Conservation (phyloP, 1,284 basidiomycete species). For the Austroboletus novae-zelandiae region DNA sequence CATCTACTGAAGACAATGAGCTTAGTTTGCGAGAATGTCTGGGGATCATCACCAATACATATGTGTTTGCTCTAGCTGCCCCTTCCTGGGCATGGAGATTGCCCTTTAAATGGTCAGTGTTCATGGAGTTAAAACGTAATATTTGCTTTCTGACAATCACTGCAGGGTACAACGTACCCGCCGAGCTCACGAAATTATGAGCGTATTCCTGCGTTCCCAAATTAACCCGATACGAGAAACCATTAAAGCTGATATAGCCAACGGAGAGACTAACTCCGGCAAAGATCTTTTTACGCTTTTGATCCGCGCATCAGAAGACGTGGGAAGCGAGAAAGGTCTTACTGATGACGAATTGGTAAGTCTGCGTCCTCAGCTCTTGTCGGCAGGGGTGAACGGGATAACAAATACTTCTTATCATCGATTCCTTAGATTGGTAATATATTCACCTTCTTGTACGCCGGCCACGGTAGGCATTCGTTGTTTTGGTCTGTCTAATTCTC, state of each 20-base stretch:
- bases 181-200: constrained; percentile 26
- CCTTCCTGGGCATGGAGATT: constrained; percentile 36
- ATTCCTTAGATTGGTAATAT: constrained; percentile 47
- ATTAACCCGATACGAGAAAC: constrained; percentile 38
- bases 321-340: constrained; percentile 41
- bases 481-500: background rate
- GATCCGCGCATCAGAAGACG: constrained; percentile 47
- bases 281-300: constrained; percentile 48
- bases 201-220: constrained; percentile 40
- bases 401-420: background rate
- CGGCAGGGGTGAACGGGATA: too few relatives aligned
- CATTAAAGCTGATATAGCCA: constrained; percentile 21
- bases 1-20: constrained; percentile 34
- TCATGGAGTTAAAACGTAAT: background rate
- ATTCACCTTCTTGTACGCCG: constrained; percentile 51
- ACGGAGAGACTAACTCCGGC: constrained; percentile 10
- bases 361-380: background rate
- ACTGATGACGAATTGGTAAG: constrained; percentile 48
- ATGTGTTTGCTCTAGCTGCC: constrained; percentile 25
- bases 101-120: background rate
- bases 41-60: constrained; percentile 34
- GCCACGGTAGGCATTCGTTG: constrained; percentile 43
- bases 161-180: constrained; percentile 22
- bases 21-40: constrained; percentile 46
- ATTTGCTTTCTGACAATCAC: constrained; percentile 1